Base-by-base conservation (phyloP, 148 eudicot species). In the Nepenthes gracilis region DNA sequence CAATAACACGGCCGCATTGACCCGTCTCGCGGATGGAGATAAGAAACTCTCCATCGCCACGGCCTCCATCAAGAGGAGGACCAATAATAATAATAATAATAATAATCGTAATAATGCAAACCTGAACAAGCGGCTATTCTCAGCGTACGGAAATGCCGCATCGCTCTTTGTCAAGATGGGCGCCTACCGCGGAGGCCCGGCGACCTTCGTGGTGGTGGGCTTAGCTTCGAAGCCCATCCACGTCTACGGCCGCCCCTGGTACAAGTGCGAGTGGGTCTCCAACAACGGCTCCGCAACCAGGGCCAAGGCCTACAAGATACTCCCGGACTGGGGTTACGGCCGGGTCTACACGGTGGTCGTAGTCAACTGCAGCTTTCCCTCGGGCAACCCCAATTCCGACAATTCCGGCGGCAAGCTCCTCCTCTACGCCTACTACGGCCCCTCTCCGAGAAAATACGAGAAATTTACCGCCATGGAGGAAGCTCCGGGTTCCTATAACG, bases 271-370 rank as follows among this genome's bases (percentile, higher is more conserved):
- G 75, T 83, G 83, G 85, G 60, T 80, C 37, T 64, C 80, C 15
- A 61, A 33, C 64, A 76, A 67, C 45, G 59, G 53, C 55, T 52
- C 73, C 5, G 12, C 68, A 38, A 49, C 62, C 34, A 57, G 61
- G 2, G 56, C 87, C 2, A 78, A 83, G 55, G 74, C 82, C 47
- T 60, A 36, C 55, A 82, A 81, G 8, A 76, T 78, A 59, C 85
- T 83, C 23, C 88, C 85, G 6, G 88, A 83, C 38, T 83, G 88
- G 88, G 88, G 88, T 14, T 83, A 80, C 69, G 88, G 88, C 23
- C 70, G 83, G 2, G 77, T 80, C 32, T 83, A 80, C 73, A 80
- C 85, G 0, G 82, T 78, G 36, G 88, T 83, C 0, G 79, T 83
- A 1, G 80, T 83, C n/a, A 83, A 76, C 54, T 83, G 85, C 67